Evolutionary conservation across 2,329 filamentous ascomycete genomes (phyloP), one percentile per base, ranked within the genome.

Genomic region (Ceratocystis papillata): DNA sequence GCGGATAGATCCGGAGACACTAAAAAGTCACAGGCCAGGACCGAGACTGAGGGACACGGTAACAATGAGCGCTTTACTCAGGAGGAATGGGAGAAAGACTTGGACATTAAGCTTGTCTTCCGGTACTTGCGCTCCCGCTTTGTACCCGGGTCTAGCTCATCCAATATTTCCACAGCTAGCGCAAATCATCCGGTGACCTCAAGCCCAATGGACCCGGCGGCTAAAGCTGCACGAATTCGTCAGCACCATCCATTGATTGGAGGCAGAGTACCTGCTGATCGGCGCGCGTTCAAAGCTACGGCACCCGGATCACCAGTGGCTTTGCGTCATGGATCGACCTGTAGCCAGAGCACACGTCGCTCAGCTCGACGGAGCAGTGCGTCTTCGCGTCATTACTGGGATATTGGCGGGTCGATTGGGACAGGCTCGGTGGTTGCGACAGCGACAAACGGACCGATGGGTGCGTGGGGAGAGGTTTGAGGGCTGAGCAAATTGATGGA

Each of bases 71-170:
- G 74, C 0, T 85, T 85, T 69, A 83, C 81, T 1, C 80, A 89
- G 71, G 89, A 94, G 45, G 94, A 96, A 73, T 99, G 94, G 94
- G 92, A 97, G 76, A 86, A 87, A 68, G 89, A 96, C 65, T 81
- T 97, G 4, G 92, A 97, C 72, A 84, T 96, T 70, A 89, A 88
- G 73, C 88, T 96, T 74, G 89, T 97, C 44, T 97, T 97, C 78
- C 85, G 87, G 62, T 97, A 94, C 73, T 81, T 96, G 37, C 84
- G 87, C 67, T 88, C 84, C 20, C 86, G 89, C 67, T 93, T 96
- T 74, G 66, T 60, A 3, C 61, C 60, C 8, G 79, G 84, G 67
- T 78, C 82, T 17, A 77, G 78, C 5, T 73, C 79, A 22, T 74
- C 75, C 65, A 75, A 77, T 68, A 75, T 72, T 70, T 75, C 77